A percentile compares a stretch with the other conserved stretches of the same genome.
These are phyloP conservation scores for Amphibolis antarctica DNA, from an alignment of 106 monocot species.

Conservation along the genomic window DNA sequence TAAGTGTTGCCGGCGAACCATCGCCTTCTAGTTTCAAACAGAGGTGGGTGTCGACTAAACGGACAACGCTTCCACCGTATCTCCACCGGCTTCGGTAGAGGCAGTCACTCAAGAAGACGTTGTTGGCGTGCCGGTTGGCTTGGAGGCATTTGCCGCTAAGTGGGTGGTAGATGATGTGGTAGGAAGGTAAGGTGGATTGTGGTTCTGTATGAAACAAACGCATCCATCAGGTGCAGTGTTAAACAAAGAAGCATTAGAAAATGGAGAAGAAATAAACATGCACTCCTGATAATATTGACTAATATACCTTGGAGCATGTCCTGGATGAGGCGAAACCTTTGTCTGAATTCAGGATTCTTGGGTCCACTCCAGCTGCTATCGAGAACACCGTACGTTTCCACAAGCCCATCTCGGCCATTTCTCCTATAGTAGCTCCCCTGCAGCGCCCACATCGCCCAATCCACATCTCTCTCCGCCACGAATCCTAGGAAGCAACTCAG, in stretches of 20 bases:
- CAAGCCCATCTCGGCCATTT: constrained; percentile 16
- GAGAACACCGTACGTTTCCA: constrained; percentile 43
- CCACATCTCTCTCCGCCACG: constrained; percentile 37
- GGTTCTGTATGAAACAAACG: constrained; percentile 18
- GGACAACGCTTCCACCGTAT: constrained; percentile 6
- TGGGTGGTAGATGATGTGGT: constrained; percentile 40
- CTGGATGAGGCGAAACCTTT: constrained; percentile 30
- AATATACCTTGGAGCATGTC: constrained; percentile 22
- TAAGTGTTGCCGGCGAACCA: constrained; percentile 7
- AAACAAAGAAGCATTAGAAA: neutral
- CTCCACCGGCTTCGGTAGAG: constrained; percentile 18
- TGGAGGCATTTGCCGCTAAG: constrained; percentile 22
- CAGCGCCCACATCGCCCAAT: constrained; percentile 50
- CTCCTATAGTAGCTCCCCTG: constrained; percentile 44
- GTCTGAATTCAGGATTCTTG: constrained; percentile 16
- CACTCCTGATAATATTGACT: no score
- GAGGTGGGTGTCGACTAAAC: neutral
- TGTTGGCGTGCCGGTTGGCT: neutral
- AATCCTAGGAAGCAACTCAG: constrained; percentile 34
- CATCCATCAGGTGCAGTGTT: neutral
- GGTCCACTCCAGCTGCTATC: constrained; percentile 24
- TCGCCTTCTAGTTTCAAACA: constrained; percentile 14
- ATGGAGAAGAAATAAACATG: neutral
- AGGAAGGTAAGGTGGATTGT: constrained; percentile 2
- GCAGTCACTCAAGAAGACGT: constrained; percentile 16